Evolutionary conservation across 345 rosid species (phyloP).

Genomic region (Moricandia moricandioides): DNA sequence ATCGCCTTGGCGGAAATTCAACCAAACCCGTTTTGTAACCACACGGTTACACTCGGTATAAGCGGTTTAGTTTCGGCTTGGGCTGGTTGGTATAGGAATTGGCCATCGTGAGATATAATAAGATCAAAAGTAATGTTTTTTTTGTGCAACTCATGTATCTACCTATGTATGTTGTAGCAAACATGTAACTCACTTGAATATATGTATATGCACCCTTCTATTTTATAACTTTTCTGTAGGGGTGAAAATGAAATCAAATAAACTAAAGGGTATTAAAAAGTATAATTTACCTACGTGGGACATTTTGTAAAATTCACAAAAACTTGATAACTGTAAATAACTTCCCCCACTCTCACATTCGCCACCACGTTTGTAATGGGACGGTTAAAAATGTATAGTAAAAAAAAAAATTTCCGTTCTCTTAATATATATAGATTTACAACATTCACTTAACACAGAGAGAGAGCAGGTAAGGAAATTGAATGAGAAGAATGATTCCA

Average conservation of each 20-base stretch:
- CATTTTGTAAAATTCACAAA: background rate
- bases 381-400: slow-evolving; percentile 12
- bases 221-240: background rate
- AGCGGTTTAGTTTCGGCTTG: slow-evolving; percentile 96
- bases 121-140: background rate
- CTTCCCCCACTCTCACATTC: slow-evolving; percentile 29
- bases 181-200: slow-evolving; percentile 25
- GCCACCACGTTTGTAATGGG: slow-evolving; percentile 2
- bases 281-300: background rate
- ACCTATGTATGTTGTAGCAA: background rate
- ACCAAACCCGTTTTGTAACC: slow-evolving; percentile 87
- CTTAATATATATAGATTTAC: slow-evolving; percentile 27
- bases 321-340: slow-evolving; percentile 25
- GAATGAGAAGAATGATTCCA: slow-evolving; percentile 52
- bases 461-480: background rate
- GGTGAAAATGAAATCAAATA: too few relatives aligned
- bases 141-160: too few relatives aligned
- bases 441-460: background rate
- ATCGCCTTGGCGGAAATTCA: slow-evolving; percentile 82
- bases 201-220: background rate
- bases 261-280: too few relatives aligned
- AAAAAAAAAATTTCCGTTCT: background rate
- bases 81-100: slow-evolving; percentile 98
- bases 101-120: slow-evolving; percentile 57
- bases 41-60: slow-evolving; percentile 66